These are phyloP conservation scores for Kwoniella sp. DNA, from an alignment of 768 basidiomycete genomes.

Conservation along the genomic window DNA sequence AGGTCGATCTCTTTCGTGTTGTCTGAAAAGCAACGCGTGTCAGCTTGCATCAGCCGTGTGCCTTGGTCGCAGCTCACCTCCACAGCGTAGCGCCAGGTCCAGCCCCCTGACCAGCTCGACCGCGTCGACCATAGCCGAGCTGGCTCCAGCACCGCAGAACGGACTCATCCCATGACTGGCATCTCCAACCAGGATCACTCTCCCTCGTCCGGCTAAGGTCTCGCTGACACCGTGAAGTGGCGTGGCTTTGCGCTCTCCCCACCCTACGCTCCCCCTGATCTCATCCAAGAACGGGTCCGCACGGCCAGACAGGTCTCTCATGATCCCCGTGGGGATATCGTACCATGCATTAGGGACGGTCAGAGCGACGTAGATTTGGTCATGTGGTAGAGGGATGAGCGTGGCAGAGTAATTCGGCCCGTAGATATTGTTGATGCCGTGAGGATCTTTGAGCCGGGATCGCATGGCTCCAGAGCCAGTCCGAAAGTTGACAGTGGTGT, in stretches of 20 bases:
- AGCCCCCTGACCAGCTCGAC: slow-evolving; percentile 8
- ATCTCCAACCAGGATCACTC: slow-evolving; percentile 27
- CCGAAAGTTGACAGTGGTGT: slow-evolving; percentile 15
- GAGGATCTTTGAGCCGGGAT: slow-evolving; percentile 5
- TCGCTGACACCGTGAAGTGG: no score
- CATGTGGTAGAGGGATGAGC: slow-evolving; percentile 2
- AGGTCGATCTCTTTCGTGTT: slow-evolving; percentile 2
- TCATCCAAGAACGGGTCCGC: no score
- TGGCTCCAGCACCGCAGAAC: slow-evolving; percentile 24
- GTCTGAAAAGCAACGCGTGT: not conserved
- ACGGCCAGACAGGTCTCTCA: no score
- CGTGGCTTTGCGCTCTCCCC: not conserved
- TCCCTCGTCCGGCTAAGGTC: slow-evolving; percentile 12
- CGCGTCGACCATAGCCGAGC: slow-evolving; percentile 22
- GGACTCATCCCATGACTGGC: slow-evolving; percentile 25
- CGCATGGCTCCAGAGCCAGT: not conserved
- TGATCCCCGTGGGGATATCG: no score
- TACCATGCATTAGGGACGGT: no score
- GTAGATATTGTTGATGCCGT: slow-evolving; percentile 17
- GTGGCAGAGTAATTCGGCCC: slow-evolving; percentile 21
- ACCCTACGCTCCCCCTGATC: no score
- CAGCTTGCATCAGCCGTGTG: no score
- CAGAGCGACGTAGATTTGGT: slow-evolving; percentile 12
- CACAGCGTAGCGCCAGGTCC: not conserved
- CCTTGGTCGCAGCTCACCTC: not conserved